Conservation (phyloP, 495 filamentous ascomycete genomes). For the Neurospora discreta region DNA sequence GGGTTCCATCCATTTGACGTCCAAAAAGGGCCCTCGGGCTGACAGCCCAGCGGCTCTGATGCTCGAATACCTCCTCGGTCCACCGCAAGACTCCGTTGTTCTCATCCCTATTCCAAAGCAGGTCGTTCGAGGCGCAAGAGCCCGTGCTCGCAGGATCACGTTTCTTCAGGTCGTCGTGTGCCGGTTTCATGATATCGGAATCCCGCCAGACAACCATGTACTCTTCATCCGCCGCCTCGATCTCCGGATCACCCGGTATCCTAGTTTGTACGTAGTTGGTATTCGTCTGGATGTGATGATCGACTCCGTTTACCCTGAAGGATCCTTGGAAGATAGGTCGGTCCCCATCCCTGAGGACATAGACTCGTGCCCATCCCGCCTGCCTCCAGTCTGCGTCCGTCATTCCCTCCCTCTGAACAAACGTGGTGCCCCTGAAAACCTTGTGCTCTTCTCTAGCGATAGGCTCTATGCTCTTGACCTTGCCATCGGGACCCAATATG, state of each 20-base stretch:
- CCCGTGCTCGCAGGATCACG: conserved; percentile 20
- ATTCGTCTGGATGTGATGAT: conserved; percentile 78
- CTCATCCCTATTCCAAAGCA: conserved; percentile 58
- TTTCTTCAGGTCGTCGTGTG: conserved; percentile 23
- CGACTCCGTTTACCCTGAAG: conserved; percentile 67
- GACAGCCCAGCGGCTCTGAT: conserved; percentile 17
- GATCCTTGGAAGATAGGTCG: conserved; percentile 82
- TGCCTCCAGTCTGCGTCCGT: conserved; percentile 58
- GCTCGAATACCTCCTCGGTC: conserved; percentile 17
- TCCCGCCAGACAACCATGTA: conserved; percentile 89
- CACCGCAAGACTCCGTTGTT: conserved; percentile 52
- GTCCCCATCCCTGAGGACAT: conserved; percentile 62
- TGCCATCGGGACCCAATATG: conserved; percentile 61
- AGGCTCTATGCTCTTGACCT: conserved; percentile 45
- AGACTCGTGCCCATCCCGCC: conserved; percentile 77
- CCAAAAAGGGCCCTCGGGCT: conserved; percentile 27
- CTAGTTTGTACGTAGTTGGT: conserved; percentile 65
- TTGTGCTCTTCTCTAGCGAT: conserved; percentile 63
- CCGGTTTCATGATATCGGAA: conserved; percentile 55
- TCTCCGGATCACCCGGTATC: conserved; percentile 59
- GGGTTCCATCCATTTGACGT: conserved; percentile 39
- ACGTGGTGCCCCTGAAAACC: conserved; percentile 73
- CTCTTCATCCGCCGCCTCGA: conserved; percentile 50
- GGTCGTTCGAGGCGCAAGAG: conserved; percentile 53
- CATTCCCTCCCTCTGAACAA: conserved; percentile 49